A percentile compares a stretch with the other conserved stretches of the same genome.
These are phyloP conservation scores for Litchi chinensis DNA, from an alignment of 345 rosid genomes.

Conservation along the genomic window DNA sequence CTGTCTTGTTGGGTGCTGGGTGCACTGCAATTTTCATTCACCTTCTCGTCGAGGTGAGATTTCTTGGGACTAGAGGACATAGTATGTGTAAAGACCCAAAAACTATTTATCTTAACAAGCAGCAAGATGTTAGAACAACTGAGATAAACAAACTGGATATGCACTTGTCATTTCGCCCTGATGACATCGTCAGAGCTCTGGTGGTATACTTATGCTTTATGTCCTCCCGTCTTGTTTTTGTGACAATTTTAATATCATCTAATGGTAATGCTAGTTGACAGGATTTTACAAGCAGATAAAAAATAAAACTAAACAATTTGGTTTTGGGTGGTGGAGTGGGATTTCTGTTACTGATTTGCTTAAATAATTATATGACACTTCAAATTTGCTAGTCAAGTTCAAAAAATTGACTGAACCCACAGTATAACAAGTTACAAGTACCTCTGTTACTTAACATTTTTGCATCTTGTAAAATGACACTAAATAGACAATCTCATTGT, in stretches of 20 bases:
- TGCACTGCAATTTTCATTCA: neutral
- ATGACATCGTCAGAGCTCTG: slow-evolving; percentile 84
- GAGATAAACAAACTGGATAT: slow-evolving; percentile 93
- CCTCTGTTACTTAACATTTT: slow-evolving; percentile 34
- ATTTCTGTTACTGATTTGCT: neutral
- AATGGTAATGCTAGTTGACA: neutral
- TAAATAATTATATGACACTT: neutral
- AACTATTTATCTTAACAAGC: slow-evolving; percentile 45
- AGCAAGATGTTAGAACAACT: slow-evolving; percentile 91
- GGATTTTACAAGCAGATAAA: neutral
- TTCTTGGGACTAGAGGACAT: neutral
- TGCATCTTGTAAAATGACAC: neutral
- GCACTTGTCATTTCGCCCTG: slow-evolving; percentile 78
- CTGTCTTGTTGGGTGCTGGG: neutral
- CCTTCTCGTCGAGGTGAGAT: neutral
- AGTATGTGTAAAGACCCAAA: slow-evolving; percentile 1
- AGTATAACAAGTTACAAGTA: neutral
- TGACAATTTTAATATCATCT: neutral
- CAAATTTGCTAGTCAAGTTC: neutral
- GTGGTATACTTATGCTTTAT: slow-evolving; percentile 66
- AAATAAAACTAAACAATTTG: neutral
- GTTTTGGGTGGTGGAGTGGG: neutral
- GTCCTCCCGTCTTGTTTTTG: neutral
- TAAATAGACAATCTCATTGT: neutral
- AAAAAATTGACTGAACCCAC: neutral